A percentile compares a stretch with the other conserved stretches of the same genome.
These are phyloP conservation scores for Arthroderma sp. DNA, from an alignment of 2,329 filamentous ascomycete genomes.

Conservation along the genomic window DNA sequence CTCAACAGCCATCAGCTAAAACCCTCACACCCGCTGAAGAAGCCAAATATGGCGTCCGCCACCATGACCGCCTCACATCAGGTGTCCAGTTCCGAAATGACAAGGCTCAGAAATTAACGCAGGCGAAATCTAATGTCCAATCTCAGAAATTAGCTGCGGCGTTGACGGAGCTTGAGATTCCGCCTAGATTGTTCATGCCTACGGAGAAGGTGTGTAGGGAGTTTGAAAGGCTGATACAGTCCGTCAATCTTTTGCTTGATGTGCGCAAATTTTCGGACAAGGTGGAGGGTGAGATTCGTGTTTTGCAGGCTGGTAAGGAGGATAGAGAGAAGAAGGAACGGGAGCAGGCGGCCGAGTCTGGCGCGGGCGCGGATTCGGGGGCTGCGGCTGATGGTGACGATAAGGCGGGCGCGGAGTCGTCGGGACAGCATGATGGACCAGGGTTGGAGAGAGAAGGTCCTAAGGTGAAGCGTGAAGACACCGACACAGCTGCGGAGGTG, in stretches of 20 bases:
- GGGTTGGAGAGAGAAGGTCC: neutral
- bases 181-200: conserved; percentile 35
- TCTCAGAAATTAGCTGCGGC: conserved; percentile 36
- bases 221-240: conserved; percentile 36
- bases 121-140: conserved; percentile 39
- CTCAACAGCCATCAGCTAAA: conserved; percentile 45
- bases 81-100: conserved; percentile 79
- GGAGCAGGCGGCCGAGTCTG: conserved; percentile 20
- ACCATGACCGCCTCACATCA: conserved; percentile 70
- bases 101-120: conserved; percentile 36
- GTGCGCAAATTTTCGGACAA: conserved; percentile 36
- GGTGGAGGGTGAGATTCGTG: conserved; percentile 35
- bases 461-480: neutral
- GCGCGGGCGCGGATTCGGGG: conserved; percentile 15
- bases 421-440: neutral
- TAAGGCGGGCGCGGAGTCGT: neutral
- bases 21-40: conserved; percentile 65
- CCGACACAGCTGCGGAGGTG: conserved; percentile 3
- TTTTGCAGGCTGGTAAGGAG: conserved; percentile 30
- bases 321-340: conserved; percentile 26
- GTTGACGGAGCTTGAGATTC: conserved; percentile 35
- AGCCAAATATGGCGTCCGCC: conserved; percentile 66
- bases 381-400: conserved; percentile 8
- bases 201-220: conserved; percentile 38
- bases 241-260: conserved; percentile 35